Evolutionary conservation across 2,329 filamentous ascomycete genomes (phyloP), one percentile per base, ranked within the genome.

Genomic region (Truncatella angustata): DNA sequence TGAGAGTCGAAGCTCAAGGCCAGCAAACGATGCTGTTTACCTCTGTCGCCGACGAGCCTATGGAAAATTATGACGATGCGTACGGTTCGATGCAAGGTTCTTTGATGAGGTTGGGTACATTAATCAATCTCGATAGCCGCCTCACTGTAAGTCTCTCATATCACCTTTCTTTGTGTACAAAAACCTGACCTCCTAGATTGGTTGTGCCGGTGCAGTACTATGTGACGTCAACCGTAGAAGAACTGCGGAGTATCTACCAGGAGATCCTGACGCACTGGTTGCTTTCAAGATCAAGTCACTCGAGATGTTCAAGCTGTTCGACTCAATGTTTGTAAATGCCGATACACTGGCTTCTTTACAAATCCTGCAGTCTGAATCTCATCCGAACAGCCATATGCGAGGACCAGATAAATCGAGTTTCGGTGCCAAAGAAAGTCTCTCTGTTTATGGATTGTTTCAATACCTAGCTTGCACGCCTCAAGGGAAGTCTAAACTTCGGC

Each of bases 141-240:
- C 66, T 88, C 11, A 90, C 91, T 2, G 86, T 89, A 65, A 59
- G 73, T 63, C 4, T 4, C 7, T 50, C 49, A 9, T 30, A n/a
- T n/a, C n/a, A n/a, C 32, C 6, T 26, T 28, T 23, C n/a, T 3
- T 12, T 11, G 32, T 20, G 28, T 34, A 18, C 14, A 5, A n/a
- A n/a, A n/a, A n/a, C n/a, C n/a, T n/a, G n/a, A n/a, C n/a, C n/a
- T 21, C 4, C 43, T 36, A 85, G 74, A 75, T 96, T 44, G 89
- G 90, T 3, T 97, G 94, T 69, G 88, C 87, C 23, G 91, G 92
- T n/a, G 92, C 92, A 23, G 73, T 97, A 2, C 71, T 97, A n/a
- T 80, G 81, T 4, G 90, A 95, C 58, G 69, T 97, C 21, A 84
- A 90, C 60, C 84, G 90, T 49, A 80, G 84, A 59, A 79, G 79